These are phyloP conservation scores for Elsinoe australis DNA, from an alignment of 2,329 filamentous ascomycete species.

Conservation along the genomic window DNA sequence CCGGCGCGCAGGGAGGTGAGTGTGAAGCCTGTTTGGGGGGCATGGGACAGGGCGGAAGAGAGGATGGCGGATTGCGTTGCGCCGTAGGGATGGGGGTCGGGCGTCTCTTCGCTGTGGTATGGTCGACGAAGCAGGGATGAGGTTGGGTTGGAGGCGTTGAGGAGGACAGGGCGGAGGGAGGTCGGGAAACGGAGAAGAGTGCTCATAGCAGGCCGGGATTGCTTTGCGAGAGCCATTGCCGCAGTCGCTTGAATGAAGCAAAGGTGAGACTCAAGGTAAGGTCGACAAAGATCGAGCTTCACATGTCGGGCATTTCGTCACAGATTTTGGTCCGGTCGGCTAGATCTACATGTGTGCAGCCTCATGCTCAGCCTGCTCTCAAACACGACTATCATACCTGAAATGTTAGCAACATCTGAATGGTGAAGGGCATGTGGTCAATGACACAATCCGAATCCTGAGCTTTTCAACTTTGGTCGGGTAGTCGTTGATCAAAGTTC, in stretches of 20 bases:
- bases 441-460: too few species aligned
- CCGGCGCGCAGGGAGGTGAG: constrained; percentile 64
- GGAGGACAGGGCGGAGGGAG: constrained; percentile 25
- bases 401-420: too few species aligned
- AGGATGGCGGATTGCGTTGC: constrained; percentile 68
- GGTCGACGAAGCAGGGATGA: constrained; percentile 20
- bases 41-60: constrained; percentile 66
- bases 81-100: constrained; percentile 56
- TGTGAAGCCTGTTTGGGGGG: constrained; percentile 79
- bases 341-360: background rate
- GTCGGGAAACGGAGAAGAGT: constrained; percentile 23
- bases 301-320: too few species aligned
- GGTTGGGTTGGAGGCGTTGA: constrained; percentile 21
- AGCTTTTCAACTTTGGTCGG: too few species aligned
- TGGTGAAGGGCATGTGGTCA: too few species aligned
- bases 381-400: too few species aligned
- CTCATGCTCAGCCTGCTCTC: too few species aligned
- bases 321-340: too few species aligned
- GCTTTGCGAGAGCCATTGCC: background rate
- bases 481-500: too few species aligned
- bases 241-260: background rate
- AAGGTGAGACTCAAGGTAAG: background rate
- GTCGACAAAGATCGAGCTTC: background rate
- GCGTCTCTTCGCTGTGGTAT: constrained; percentile 71
- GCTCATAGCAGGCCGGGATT: background rate